These are phyloP conservation scores for Mimosa pudica DNA, from an alignment of 306 rosid genomes.

Conservation along the genomic window DNA sequence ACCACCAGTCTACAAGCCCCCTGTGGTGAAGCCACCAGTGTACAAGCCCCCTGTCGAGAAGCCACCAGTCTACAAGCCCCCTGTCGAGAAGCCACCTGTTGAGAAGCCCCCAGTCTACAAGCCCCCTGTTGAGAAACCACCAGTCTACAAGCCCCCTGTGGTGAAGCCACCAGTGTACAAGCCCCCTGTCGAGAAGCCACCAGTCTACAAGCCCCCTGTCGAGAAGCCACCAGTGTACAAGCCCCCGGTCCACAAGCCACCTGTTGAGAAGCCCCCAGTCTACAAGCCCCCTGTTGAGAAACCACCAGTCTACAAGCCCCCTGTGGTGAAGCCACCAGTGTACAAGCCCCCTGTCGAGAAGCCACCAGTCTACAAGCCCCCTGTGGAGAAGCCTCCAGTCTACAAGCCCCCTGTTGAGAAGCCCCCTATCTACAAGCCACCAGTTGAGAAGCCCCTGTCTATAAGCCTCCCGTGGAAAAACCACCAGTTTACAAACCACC, in stretches of 20 bases:
- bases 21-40: neutral
- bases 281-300: neutral
- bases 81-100: neutral
- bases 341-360: neutral
- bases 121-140: neutral
- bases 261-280: neutral
- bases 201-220: neutral
- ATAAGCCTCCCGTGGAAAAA: neutral
- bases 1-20: neutral
- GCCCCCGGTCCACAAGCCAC: neutral
- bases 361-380: neutral
- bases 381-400: neutral
- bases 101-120: neutral
- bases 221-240: neutral
- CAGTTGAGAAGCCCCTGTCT: neutral
- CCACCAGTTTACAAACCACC: too few species aligned
- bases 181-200: neutral
- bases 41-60: neutral
- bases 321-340: neutral
- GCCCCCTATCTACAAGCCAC: too few species aligned
- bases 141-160: neutral
- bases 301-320: neutral
- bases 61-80: neutral
- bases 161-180: neutral
- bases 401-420: neutral